A percentile compares a stretch with the other conserved stretches of the same genome.
Conservation (phyloP, 1,139 yeast species). For the Hyphopichia buzzinii region DNA sequence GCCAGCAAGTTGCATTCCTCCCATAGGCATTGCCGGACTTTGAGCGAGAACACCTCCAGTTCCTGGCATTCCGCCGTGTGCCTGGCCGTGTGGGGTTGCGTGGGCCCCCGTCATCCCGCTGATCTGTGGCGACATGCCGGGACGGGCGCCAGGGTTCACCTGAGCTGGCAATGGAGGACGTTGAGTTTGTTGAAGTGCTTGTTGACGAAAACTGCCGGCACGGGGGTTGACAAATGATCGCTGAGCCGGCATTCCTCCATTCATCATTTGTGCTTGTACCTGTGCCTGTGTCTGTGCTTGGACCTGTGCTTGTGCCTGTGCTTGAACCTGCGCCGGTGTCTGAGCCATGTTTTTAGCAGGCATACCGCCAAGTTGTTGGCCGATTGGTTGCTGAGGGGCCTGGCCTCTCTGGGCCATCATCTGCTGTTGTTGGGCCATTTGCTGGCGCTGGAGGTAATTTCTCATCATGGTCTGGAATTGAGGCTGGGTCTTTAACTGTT, state of each 20-base stretch:
- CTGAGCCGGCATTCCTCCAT: conserved; percentile 3
- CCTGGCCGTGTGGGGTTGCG: background rate
- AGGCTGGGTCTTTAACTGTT: conserved; percentile 48
- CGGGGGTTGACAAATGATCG: conserved; percentile 3
- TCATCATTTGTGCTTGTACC: too few relatives aligned
- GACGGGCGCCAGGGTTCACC: background rate
- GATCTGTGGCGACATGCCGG: conserved; percentile 3
- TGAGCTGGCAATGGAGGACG: background rate
- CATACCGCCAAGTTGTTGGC: too few relatives aligned
- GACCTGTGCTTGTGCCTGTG: conserved; percentile 9
- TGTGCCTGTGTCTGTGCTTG: conserved; percentile 13
- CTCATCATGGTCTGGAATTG: conserved; percentile 43
- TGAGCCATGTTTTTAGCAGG: too few relatives aligned
- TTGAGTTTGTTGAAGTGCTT: background rate
- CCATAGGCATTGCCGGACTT: too few relatives aligned
- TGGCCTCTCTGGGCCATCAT: conserved; percentile 12
- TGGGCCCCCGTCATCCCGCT: background rate
- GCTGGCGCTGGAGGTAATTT: conserved; percentile 39
- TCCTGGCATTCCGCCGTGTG: background rate
- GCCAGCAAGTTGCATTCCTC: too few relatives aligned
- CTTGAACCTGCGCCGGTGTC: too few relatives aligned
- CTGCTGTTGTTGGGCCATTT: conserved; percentile 32
- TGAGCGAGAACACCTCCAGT: background rate
- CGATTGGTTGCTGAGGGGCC: conserved; percentile 11
- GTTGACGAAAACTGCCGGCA: conserved; percentile 2